A percentile compares a stretch with the other conserved stretches of the same genome.
These are phyloP conservation scores for Phanerodontia chrysosporium DNA, from an alignment of 768 basidiomycete genomes.

Conservation along the genomic window DNA sequence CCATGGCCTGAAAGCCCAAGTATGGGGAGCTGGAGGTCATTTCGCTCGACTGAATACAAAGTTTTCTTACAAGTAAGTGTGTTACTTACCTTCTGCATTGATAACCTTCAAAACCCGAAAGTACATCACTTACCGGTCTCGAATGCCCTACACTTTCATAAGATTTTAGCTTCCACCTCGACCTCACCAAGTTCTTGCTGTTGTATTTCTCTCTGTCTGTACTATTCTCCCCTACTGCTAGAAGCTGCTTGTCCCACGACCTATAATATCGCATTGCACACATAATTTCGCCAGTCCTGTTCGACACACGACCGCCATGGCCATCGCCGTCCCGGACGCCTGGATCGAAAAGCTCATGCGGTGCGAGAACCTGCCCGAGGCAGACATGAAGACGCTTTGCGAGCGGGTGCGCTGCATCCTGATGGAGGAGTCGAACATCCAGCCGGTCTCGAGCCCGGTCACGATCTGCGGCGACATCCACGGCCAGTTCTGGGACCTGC, in stretches of 20 bases:
- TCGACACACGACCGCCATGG: background rate
- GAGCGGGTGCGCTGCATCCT: conserved; percentile 83
- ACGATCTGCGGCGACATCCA: conserved; percentile 97
- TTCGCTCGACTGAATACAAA: too few relatives aligned
- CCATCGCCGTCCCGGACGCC: conserved; percentile 50
- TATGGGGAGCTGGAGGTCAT: too few relatives aligned
- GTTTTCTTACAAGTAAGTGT: too few relatives aligned
- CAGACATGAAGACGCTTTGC: conserved; percentile 92
- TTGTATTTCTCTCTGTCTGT: background rate
- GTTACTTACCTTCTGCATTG: too few relatives aligned
- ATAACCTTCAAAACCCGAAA: too few relatives aligned
- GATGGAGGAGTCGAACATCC: conserved; percentile 96
- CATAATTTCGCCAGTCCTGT: background rate
- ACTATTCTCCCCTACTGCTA: background rate
- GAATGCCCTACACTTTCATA: too few relatives aligned
- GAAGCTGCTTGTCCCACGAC: background rate
- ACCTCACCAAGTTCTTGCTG: background rate
- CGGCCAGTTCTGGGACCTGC: conserved; percentile 95
- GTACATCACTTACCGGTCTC: too few relatives aligned
- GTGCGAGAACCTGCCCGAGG: conserved; percentile 85
- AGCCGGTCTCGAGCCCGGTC: conserved; percentile 92
- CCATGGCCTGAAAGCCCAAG: too few relatives aligned
- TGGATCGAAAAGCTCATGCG: conserved; percentile 88
- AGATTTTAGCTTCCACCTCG: too few relatives aligned
- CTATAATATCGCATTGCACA: background rate